Evolutionary conservation across 75 land plant genomes (phyloP), one percentile per base, ranked within the genome.

Genomic region (Picea sitchensis): DNA sequence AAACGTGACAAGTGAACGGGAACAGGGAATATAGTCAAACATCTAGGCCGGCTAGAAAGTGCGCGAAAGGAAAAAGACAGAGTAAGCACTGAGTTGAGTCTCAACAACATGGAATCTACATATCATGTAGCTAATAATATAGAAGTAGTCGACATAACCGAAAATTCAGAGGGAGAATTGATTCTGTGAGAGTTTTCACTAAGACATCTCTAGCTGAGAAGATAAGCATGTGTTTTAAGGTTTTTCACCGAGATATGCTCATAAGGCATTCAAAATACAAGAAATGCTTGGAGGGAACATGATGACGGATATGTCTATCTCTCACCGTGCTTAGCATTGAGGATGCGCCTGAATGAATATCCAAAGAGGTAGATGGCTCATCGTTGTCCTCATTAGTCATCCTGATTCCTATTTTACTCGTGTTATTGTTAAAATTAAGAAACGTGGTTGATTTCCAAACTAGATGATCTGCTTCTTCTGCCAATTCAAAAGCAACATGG

Each of bases 251-350:
- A 65, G 71, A 26, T 18, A 14, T 36, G 44, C 26, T 20, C 64
- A 2, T 21, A 4, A 17, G 71, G 32, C 20, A 15, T 14, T 34
- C 41, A 30, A 36, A 17, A 4, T 1, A 5, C 44, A 67, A 1
- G 14, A 5, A 67, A 67, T 67, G 38, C 68, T 67, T 36, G 17
- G 71, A 17, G 15, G 41, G 71, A 5, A 15, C 17, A 67, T 36
- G 14, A 34, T 67, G 71, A 67, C 32, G 14, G 41, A 36, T 15
- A 3, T 30, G 44, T 34, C 14, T 5, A 34, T 32, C 41, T 51
- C 75, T 73, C 57, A 73, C 75, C 75, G 17, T 73, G 58, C 58
- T 73, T 54, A 0, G 58, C 23, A 21, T n/a, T 2, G 75, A n/a
- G 12, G 75, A 73, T 47, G 58, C 20, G 38, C 14, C 20, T 51